A percentile compares a stretch with the other conserved stretches of the same genome.
Conservation (phyloP, 2,329 filamentous ascomycete species). For the Cladophialophora carrionii region DNA sequence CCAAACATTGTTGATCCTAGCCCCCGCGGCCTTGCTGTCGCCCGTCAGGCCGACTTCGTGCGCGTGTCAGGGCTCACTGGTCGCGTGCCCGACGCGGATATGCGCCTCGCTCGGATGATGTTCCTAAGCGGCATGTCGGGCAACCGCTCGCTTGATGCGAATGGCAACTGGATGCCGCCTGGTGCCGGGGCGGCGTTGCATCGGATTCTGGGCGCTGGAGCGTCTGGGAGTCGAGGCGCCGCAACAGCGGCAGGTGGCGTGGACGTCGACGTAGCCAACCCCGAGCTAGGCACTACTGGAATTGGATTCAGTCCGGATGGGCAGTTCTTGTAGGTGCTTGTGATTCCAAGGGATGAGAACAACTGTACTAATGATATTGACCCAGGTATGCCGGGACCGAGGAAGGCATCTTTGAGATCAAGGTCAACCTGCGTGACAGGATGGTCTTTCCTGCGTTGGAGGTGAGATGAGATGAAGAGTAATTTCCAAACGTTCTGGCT, state of each 20-base stretch:
- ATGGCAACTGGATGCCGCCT: constrained; percentile 38
- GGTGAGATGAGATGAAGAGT: constrained; percentile 40
- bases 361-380: constrained; percentile 25
- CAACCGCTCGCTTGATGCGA: constrained; percentile 33
- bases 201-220: constrained; percentile 43
- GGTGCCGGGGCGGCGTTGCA: constrained; percentile 37
- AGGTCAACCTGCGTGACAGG: constrained; percentile 52
- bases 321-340: constrained; percentile 49
- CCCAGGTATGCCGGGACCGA: constrained; percentile 53
- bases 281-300: constrained; percentile 50
- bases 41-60: background rate
- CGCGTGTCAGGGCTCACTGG: constrained; percentile 6
- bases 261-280: constrained; percentile 45
- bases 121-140: constrained; percentile 26
- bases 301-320: constrained; percentile 54
- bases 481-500: background rate
- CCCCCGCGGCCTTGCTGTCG: background rate
- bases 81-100: constrained; percentile 31
- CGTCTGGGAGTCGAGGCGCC: constrained; percentile 41
- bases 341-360: background rate
- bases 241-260: constrained; percentile 41
- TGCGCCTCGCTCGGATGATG: constrained; percentile 34
- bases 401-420: constrained; percentile 54
- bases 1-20: background rate
- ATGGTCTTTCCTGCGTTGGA: constrained; percentile 53